These are phyloP conservation scores for Diaporthe helianthi DNA, from an alignment of 2,329 filamentous ascomycete genomes.

Conservation along the genomic window DNA sequence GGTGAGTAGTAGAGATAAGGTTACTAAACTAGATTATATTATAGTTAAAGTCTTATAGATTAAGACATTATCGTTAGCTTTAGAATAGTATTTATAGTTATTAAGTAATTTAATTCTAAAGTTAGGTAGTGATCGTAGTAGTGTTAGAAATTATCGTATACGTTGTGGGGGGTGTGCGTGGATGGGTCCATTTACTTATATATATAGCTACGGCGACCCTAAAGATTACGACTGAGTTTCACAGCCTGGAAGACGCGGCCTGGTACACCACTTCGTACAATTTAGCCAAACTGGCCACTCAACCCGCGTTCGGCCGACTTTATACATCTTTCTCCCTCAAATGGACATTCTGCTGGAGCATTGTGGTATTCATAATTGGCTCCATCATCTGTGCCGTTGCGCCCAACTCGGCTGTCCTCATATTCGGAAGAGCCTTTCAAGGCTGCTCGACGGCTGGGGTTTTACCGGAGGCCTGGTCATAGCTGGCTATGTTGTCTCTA, in stretches of 20 bases:
- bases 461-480: constrained; percentile 22
- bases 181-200: too few species aligned
- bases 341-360: constrained; percentile 10
- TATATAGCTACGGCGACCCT: constrained; percentile 23
- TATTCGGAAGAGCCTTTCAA: constrained; percentile 19
- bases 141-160: too few species aligned
- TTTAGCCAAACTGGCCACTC: constrained; percentile 16
- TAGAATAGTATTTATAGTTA: too few species aligned
- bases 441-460: constrained; percentile 18
- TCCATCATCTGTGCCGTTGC: constrained; percentile 23
- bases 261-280: constrained; percentile 27
- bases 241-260: constrained; percentile 22
- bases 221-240: constrained; percentile 26
- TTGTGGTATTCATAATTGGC: constrained; percentile 17
- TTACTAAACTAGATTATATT: too few species aligned
- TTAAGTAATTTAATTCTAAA: too few species aligned
- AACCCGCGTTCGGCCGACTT: constrained; percentile 21
- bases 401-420: constrained; percentile 24
- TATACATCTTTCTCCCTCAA: constrained; percentile 28
- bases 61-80: too few species aligned
- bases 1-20: too few species aligned
- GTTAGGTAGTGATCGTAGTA: too few species aligned
- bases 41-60: too few species aligned
- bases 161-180: too few species aligned
- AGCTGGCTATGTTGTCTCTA: constrained; percentile 18